Conservation (phyloP, 2,329 filamentous ascomycete species). For the Pseudocercospora vitis region DNA sequence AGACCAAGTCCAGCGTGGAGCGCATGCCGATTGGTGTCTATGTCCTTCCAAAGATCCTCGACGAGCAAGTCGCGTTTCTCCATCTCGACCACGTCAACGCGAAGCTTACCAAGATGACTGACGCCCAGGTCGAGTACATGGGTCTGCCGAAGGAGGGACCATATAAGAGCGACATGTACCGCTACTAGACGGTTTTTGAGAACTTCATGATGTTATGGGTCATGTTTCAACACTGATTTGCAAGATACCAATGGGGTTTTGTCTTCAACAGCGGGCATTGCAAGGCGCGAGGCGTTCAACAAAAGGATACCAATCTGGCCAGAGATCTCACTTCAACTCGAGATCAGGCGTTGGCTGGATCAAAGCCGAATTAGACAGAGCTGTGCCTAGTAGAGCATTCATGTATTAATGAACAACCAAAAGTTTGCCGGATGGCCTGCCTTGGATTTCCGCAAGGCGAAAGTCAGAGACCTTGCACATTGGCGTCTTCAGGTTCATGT, state of each 20-base stretch:
- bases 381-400: slow-evolving; percentile 17
- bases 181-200: slow-evolving; percentile 58
- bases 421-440: slow-evolving; percentile 2
- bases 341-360: slow-evolving; percentile 21
- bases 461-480: too few species aligned
- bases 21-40: slow-evolving; percentile 83
- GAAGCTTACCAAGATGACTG: slow-evolving; percentile 83
- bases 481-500: not conserved
- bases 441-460: slow-evolving; percentile 2
- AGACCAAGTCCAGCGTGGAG: slow-evolving; percentile 62
- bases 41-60: slow-evolving; percentile 96
- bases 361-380: slow-evolving; percentile 18
- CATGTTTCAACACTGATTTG: slow-evolving; percentile 31
- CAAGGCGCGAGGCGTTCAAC: slow-evolving; percentile 32
- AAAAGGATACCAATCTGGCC: slow-evolving; percentile 19
- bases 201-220: slow-evolving; percentile 26
- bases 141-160: slow-evolving; percentile 81
- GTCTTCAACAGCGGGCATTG: slow-evolving; percentile 27
- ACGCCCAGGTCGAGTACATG: slow-evolving; percentile 92
- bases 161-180: slow-evolving; percentile 92
- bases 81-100: slow-evolving; percentile 92
- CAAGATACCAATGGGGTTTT: slow-evolving; percentile 25
- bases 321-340: slow-evolving; percentile 26
- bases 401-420: slow-evolving; percentile 9
- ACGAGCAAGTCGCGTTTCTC: slow-evolving; percentile 95